Evolutionary conservation across 1,139 yeast genomes (phyloP).

Genomic region (Diutina ranongensis): DNA sequence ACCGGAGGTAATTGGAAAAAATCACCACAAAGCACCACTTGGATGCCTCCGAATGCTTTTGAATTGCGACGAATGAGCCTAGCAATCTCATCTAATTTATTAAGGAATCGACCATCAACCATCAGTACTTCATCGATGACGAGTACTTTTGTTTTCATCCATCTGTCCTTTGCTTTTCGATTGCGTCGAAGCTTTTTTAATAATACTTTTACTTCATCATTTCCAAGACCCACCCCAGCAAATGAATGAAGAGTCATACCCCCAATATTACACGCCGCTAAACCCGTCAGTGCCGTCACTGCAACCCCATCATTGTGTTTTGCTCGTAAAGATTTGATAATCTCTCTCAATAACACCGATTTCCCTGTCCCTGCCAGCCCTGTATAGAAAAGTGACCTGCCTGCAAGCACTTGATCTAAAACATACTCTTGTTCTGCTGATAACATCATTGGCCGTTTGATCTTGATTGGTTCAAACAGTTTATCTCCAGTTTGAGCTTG

Average conservation of each 20-base stretch:
- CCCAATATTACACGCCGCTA: conserved; percentile 88
- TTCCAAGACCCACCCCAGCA: conserved; percentile 37
- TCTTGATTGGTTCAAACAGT: background rate
- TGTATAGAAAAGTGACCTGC: conserved; percentile 45
- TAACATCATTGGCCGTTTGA: conserved; percentile 19
- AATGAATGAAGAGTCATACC: conserved; percentile 80
- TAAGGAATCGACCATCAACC: conserved; percentile 70
- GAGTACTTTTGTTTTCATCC: conserved; percentile 54
- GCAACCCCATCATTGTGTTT: conserved; percentile 46
- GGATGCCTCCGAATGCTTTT: conserved; percentile 82
- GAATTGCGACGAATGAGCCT: conserved; percentile 36
- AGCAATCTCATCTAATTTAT: conserved; percentile 60
- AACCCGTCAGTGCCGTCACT: conserved; percentile 85
- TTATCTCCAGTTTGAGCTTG: background rate
- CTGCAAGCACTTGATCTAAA: background rate
- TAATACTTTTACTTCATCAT: conserved; percentile 19
- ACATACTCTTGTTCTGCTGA: conserved; percentile 33
- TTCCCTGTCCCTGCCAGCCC: conserved; percentile 98
- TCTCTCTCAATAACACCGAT: conserved; percentile 59
- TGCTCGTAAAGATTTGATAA: conserved; percentile 47
- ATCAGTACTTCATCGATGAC: conserved; percentile 83
- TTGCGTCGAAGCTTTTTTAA: conserved; percentile 42
- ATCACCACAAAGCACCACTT: conserved; percentile 76
- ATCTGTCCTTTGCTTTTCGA: conserved; percentile 41
- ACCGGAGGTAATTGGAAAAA: conserved; percentile 88